Evolutionary conservation across 768 basidiomycete genomes (phyloP).

Genomic region (Phaeotremella fagi): DNA sequence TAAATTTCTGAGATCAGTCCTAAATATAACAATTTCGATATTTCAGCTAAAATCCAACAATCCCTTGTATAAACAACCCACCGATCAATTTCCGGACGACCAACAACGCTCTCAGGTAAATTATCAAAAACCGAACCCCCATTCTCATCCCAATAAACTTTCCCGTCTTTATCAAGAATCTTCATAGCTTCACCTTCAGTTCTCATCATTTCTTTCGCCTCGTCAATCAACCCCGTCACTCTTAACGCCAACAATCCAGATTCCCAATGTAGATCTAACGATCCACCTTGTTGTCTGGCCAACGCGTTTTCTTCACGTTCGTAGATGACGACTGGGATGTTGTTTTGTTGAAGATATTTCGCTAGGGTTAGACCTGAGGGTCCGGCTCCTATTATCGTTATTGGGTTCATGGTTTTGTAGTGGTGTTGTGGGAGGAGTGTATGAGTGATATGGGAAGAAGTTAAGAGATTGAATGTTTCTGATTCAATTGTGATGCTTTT

Average conservation of each 20-base stretch:
- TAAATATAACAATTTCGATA: not conserved
- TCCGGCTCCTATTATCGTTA: slow-evolving; percentile 41
- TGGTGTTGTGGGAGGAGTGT: too few species aligned
- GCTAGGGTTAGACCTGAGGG: slow-evolving; percentile 42
- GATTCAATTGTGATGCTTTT: too few species aligned
- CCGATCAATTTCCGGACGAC: slow-evolving; percentile 30
- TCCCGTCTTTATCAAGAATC: slow-evolving; percentile 26
- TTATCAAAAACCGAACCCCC: not conserved
- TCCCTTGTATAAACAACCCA: slow-evolving; percentile 11
- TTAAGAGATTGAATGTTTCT: too few species aligned
- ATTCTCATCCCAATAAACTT: slow-evolving; percentile 21
- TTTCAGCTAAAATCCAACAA: not conserved
- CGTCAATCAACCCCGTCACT: slow-evolving; percentile 27
- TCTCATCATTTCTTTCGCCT: slow-evolving; percentile 27
- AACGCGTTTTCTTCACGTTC: slow-evolving; percentile 28
- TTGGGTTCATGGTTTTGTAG: not conserved
- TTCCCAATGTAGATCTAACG: slow-evolving; percentile 41
- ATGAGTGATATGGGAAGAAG: too few species aligned
- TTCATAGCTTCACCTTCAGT: slow-evolving; percentile 31
- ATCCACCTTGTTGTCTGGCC: slow-evolving; percentile 32
- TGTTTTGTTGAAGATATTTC: slow-evolving; percentile 32
- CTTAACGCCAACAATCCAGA: slow-evolving; percentile 33
- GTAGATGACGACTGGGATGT: slow-evolving; percentile 26
- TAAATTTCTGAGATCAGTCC: slow-evolving; percentile 22
- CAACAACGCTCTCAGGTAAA: not conserved